phyloP scores from a whole-genome alignment of 768 basidiomycete species.

The Obba rivulosa region DNA sequence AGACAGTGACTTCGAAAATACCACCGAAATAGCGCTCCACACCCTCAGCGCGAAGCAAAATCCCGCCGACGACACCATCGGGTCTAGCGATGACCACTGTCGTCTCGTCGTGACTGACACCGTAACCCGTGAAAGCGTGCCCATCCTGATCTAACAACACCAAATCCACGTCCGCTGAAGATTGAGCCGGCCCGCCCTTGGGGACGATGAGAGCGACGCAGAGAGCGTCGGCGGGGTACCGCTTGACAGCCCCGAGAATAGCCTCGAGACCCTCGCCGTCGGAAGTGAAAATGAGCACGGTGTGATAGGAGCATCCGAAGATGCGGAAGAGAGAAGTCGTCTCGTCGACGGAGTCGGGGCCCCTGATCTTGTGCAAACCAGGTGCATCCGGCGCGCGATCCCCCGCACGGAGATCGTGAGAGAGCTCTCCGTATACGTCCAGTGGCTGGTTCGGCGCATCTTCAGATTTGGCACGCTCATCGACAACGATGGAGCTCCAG shows the following conservation, averaged over 20 bases:
- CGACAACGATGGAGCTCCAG: constrained; percentile 38
- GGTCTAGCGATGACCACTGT: constrained; percentile 1
- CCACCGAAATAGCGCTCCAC: neutral
- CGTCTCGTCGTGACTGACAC: neutral
- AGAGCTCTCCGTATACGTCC: constrained; percentile 11
- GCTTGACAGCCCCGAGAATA: neutral
- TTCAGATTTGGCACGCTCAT: neutral
- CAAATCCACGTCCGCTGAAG: neutral
- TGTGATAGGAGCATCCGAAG: constrained; percentile 23
- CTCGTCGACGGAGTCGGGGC: neutral
- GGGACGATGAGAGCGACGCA: neutral
- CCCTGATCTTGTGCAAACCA: neutral
- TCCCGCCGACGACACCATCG: constrained; percentile 4
- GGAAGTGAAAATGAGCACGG: constrained; percentile 25
- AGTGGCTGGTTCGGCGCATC: neutral
- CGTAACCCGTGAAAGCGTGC: constrained; percentile 3
- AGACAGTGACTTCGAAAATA: neutral
- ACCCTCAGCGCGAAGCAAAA: neutral
- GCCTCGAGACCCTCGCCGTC: neutral
- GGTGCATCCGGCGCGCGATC: constrained; percentile 35
- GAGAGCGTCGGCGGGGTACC: neutral
- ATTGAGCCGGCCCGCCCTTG: neutral
- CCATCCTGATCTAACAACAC: neutral
- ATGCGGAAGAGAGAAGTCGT: constrained; percentile 22
- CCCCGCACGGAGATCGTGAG: constrained; percentile 31